Evolutionary conservation across 306 rosid species (phyloP).

Genomic region (Medicago arabica): DNA sequence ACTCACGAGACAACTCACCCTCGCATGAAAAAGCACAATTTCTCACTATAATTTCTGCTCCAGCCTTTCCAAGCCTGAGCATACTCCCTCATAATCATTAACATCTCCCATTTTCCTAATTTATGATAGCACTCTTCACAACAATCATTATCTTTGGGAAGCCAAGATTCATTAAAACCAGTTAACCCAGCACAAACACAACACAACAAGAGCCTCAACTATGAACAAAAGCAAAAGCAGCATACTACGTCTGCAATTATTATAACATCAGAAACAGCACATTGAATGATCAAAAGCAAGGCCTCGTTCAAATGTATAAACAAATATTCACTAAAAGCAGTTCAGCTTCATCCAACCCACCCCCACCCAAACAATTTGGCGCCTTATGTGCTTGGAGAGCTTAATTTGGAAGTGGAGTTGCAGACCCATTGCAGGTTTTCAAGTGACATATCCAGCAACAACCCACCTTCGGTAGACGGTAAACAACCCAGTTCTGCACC

Average conservation of each 20-base stretch:
- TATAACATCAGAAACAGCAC: background rate
- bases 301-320: too few species aligned
- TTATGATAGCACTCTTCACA: background rate
- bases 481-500: background rate
- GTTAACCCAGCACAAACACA: background rate
- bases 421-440: too few species aligned
- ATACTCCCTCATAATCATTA: background rate
- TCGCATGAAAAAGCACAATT: background rate
- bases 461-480: background rate
- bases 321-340: too few species aligned
- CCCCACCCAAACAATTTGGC: background rate
- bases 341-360: too few species aligned
- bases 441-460: too few species aligned
- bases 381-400: too few species aligned
- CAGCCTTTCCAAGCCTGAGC: background rate
- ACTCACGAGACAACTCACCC: background rate
- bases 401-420: too few species aligned
- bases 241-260: background rate
- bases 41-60: background rate
- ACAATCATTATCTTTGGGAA: background rate
- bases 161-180: background rate
- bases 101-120: background rate
- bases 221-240: background rate
- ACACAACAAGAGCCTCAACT: background rate
- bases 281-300: background rate